Evolutionary conservation across 139 green algal species (phyloP).

Genomic region (Microglena sp.): DNA sequence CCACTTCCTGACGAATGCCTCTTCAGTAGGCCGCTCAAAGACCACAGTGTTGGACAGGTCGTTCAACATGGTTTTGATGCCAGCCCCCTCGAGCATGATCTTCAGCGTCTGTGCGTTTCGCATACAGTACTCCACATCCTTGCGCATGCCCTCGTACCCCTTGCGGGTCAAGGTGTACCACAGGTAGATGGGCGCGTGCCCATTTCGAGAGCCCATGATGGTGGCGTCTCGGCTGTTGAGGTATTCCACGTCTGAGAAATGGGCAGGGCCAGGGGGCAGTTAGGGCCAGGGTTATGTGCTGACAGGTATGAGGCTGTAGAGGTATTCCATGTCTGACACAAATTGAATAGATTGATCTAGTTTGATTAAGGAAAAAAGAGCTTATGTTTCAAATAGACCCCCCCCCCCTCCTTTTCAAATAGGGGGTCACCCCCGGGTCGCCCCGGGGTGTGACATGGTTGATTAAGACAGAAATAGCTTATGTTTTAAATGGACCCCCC

Average conservation of each 20-base stretch:
- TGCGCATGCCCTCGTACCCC: conserved; percentile 75
- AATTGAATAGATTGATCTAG: no score
- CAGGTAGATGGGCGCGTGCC: conserved; percentile 92
- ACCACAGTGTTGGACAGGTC: conserved; percentile 84
- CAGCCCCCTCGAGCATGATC: conserved; percentile 14
- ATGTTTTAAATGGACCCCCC: no score
- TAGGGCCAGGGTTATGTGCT: no score
- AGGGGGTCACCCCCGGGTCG: no score
- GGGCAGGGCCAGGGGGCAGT: background rate
- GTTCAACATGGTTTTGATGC: conserved; percentile 87
- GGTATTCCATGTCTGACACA: no score
- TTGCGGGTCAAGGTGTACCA: conserved; percentile 93
- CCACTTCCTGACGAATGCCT: conserved; percentile 88
- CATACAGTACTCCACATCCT: conserved; percentile 89
- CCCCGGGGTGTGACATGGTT: no score
- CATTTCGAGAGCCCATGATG: conserved; percentile 95
- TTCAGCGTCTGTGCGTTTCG: conserved; percentile 81
- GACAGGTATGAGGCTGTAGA: background rate
- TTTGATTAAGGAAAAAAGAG: no score
- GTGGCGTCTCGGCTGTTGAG: conserved; percentile 86
- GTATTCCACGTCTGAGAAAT: no score
- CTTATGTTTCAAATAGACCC: no score
- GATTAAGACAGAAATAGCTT: no score
- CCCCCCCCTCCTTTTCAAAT: no score
- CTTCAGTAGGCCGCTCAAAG: conserved; percentile 82